Evolutionary conservation across 139 green algal genomes (phyloP), one percentile per base, ranked within the genome.

Genomic region (Zygnema cylindricum): DNA sequence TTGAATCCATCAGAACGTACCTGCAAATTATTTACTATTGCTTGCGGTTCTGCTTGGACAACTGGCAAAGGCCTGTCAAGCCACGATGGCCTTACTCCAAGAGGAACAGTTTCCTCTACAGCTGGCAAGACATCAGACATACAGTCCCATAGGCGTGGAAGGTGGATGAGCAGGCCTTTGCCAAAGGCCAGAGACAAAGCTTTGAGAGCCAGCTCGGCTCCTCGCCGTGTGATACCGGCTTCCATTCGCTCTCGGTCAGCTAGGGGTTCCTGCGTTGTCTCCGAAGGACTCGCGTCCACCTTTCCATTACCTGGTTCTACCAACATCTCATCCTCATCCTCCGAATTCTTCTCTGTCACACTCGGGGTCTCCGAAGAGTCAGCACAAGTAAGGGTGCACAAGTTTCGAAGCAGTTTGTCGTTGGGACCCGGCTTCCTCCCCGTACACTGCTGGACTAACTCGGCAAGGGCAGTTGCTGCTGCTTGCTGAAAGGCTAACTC

Each of bases 351-450:
- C 23, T 86, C 82, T 21, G 0, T 73, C 3, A 88, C 89, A 38
- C 43, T 43, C 1, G 81, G 95, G 36, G 92, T 94, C 84, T 93
- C 90, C 0, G 39, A 49, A 0, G 91, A 76, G 91, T 97, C 95
- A 1, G 85, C 83, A 43, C 85, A 90, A 35, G 94, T 95, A 93
- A 98, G 95, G 30, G 40, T 69, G 54, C 89, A 95, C 0, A 98
- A 54, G 87, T 99, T 98, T 73, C 90, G 93, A 1, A 98, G 82
- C 25, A 99, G 89, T 94, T 97, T 98, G 43, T 96, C 93, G 76
- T 95, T 96, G 38, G 96, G 96, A 41, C 86, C 96, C n/a, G 97
- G 95, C 32, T 86, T 94, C 39, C 96, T 92, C 0, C 38, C 54
- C 0, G 77, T 79, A 86, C 93, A 96, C 22, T 94, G 69, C 1